phyloP scores from a whole-genome alignment of 1,284 basidiomycete species.

The Caloboletus inedulis region DNA sequence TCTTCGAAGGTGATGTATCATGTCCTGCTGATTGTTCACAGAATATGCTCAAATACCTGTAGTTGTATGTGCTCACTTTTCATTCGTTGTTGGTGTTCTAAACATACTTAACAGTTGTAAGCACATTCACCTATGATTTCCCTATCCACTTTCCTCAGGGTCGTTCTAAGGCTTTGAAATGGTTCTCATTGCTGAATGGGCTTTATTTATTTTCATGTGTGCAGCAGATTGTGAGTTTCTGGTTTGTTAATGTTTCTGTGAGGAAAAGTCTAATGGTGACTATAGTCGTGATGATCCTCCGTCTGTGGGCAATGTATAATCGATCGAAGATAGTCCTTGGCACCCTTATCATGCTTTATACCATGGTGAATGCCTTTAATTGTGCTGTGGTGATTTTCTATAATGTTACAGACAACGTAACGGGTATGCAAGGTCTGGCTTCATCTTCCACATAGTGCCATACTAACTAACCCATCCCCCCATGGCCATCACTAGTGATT shows the following conservation, averaged over 20 bases:
- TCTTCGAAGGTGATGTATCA: not conserved
- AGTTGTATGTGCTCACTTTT: not conserved
- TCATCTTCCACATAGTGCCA: not conserved
- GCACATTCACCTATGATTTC: no score
- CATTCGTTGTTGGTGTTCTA: not conserved
- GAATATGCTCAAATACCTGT: not conserved
- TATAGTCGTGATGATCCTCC: conserved; percentile 15
- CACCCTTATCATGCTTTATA: not conserved
- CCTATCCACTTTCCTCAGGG: not conserved
- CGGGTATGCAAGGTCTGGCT: not conserved
- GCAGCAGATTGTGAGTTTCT: conserved; percentile 6
- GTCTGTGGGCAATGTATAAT: conserved; percentile 15
- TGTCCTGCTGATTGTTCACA: not conserved
- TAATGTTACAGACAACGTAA: not conserved
- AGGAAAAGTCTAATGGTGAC: not conserved
- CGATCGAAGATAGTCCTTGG: conserved; percentile 8
- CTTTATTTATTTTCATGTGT: not conserved
- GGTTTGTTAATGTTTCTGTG: not conserved
- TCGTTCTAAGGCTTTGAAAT: not conserved
- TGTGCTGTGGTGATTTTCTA: not conserved
- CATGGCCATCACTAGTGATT: not conserved
- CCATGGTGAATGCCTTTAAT: not conserved
- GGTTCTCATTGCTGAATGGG: not conserved
- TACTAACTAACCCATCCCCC: not conserved
- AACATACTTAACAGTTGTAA: not conserved